Conservation (phyloP, 768 basidiomycete species). For the Mycena galopus region DNA sequence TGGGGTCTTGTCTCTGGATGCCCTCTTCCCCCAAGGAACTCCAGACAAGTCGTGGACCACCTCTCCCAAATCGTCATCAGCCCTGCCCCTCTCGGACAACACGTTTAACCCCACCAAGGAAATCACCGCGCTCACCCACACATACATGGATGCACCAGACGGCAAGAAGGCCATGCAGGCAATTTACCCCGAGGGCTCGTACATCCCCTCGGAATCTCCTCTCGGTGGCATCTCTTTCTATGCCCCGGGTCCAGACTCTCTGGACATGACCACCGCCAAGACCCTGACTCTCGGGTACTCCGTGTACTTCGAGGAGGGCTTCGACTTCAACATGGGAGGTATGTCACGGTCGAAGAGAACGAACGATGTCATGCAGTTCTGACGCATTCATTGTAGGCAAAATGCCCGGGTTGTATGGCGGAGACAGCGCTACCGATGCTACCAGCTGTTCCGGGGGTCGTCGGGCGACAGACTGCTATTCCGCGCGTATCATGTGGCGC, state of each 20-base stretch:
- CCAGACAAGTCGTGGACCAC: slow-evolving; percentile 62
- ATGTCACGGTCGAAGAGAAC: slow-evolving; percentile 55
- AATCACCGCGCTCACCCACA: slow-evolving; percentile 53
- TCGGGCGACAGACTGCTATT: slow-evolving; percentile 69
- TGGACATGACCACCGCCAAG: slow-evolving; percentile 71
- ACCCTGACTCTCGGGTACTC: slow-evolving; percentile 76
- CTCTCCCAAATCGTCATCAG: slow-evolving; percentile 47
- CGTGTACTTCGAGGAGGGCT: slow-evolving; percentile 72
- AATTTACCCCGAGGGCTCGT: slow-evolving; percentile 69
- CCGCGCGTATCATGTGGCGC: slow-evolving; percentile 80
- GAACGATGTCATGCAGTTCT: slow-evolving; percentile 14
- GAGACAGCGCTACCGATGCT: slow-evolving; percentile 61
- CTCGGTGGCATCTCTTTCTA: slow-evolving; percentile 81
- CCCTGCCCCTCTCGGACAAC: slow-evolving; percentile 57
- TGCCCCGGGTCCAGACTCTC: slow-evolving; percentile 65
- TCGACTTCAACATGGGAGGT: slow-evolving; percentile 73
- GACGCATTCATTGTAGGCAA: neutral
- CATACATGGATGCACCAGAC: slow-evolving; percentile 60
- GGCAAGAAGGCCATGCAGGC: slow-evolving; percentile 67
- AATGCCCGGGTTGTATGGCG: slow-evolving; percentile 59
- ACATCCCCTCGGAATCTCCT: slow-evolving; percentile 59
- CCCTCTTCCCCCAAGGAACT: slow-evolving; percentile 58
- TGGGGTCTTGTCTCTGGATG: slow-evolving; percentile 38
- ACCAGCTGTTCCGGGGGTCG: slow-evolving; percentile 75
- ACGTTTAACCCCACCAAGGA: slow-evolving; percentile 60